Evolutionary conservation across 306 rosid species (phyloP).

Genomic region (Trichosanthes cucumerina): DNA sequence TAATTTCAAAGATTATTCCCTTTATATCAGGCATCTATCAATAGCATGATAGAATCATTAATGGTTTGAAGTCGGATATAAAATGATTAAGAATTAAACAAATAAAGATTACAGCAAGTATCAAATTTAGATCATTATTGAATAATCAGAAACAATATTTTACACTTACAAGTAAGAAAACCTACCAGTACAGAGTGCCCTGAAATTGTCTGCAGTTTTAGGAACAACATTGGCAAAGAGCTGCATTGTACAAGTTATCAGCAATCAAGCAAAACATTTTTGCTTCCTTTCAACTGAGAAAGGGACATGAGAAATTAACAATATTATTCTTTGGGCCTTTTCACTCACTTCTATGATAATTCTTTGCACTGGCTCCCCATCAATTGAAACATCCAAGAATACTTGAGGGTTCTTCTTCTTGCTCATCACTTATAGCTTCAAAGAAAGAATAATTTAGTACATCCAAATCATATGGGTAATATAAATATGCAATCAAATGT

Average conservation of each 20-base stretch:
- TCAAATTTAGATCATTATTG: neutral
- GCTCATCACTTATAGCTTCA: slow-evolving; percentile 40
- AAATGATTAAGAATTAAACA: neutral
- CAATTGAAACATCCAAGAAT: slow-evolving; percentile 67
- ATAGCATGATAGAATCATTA: neutral
- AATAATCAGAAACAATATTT: neutral
- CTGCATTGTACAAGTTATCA: slow-evolving; percentile 41
- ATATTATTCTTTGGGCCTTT: neutral
- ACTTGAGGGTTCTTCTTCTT: slow-evolving; percentile 60
- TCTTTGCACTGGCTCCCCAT: slow-evolving; percentile 54
- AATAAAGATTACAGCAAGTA: neutral
- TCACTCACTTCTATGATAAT: slow-evolving; percentile 59
- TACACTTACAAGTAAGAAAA: neutral
- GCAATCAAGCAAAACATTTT: neutral
- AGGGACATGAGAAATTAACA: neutral
- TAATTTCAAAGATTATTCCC: neutral
- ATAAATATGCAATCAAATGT: neutral
- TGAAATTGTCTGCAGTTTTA: slow-evolving; percentile 78
- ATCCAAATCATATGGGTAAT: neutral
- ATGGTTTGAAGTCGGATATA: neutral
- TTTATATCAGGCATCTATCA: neutral
- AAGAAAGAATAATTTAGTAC: neutral
- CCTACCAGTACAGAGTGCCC: slow-evolving; percentile 91
- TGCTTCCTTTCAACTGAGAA: neutral
- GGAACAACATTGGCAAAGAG: slow-evolving; percentile 81